A percentile compares a stretch with the other conserved stretches of the same genome.
Evolutionary conservation across 208 protist species (phyloP).

Genomic region (Crithidia fasciculata): DNA sequence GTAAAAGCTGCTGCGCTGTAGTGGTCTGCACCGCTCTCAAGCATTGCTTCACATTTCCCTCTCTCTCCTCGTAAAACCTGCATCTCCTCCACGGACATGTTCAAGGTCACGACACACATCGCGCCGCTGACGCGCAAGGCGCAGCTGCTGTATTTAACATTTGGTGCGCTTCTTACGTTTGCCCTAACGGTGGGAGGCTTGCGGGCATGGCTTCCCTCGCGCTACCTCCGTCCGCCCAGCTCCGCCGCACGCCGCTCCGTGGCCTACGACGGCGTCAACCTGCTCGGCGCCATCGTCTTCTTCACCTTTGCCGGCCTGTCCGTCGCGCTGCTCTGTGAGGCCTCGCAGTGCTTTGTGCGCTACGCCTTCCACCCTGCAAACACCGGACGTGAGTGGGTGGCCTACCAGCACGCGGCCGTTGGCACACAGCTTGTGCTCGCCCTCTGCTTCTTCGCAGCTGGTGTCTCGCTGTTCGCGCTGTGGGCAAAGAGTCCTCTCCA

Average conservation of each 20-base stretch:
- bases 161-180: not conserved
- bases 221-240: not conserved
- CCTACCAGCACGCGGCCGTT: conserved; percentile 20
- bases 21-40: too few species aligned
- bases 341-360: conserved; percentile 17
- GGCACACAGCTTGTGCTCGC: conserved; percentile 11
- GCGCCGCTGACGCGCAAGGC: conserved; percentile 25
- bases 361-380: conserved; percentile 27
- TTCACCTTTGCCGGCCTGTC: conserved; percentile 23
- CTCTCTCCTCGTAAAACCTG: not conserved
- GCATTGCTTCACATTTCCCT: not conserved
- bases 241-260: not conserved
- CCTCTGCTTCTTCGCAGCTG: conserved; percentile 16
- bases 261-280: not conserved
- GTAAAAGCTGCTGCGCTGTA: too few species aligned
- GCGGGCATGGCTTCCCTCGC: conserved; percentile 7
- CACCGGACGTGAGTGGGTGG: conserved; percentile 18
- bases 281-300: conserved; percentile 6
- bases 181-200: conserved; percentile 4
- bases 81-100: too few species aligned
- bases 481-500: conserved; percentile 8
- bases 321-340: conserved; percentile 24
- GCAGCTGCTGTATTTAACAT: conserved; percentile 20
- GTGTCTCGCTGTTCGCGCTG: conserved; percentile 11
- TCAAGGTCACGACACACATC: conserved; percentile 16